phyloP scores from a whole-genome alignment of 495 filamentous ascomycete species.

The Aspergillus haitiensis region DNA sequence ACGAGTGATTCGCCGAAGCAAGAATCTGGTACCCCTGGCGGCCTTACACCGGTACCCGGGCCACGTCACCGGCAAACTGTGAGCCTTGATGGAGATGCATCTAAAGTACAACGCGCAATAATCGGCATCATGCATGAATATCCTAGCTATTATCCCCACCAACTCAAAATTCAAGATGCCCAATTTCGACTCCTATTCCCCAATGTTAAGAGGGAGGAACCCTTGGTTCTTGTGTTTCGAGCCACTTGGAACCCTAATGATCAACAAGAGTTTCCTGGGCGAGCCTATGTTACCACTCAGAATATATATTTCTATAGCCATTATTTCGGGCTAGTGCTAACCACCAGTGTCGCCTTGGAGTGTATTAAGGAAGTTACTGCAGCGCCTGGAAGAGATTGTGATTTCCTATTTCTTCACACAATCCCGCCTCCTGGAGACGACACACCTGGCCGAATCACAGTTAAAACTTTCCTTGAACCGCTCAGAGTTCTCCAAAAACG shows the following conservation, averaged over 20 bases:
- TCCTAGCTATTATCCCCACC: constrained; percentile 78
- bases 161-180: constrained; percentile 82
- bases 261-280: constrained; percentile 78
- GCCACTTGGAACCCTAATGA: constrained; percentile 75
- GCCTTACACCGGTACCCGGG: constrained; percentile 21
- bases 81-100: constrained; percentile 66
- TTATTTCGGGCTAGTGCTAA: constrained; percentile 86
- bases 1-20: constrained; percentile 34
- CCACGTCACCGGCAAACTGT: constrained; percentile 73
- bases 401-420: constrained; percentile 88
- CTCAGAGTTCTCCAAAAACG: constrained; percentile 77
- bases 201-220: constrained; percentile 67
- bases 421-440: constrained; percentile 60
- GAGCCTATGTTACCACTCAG: constrained; percentile 81
- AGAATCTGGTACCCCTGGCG: constrained; percentile 23
- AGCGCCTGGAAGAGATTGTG: constrained; percentile 84
- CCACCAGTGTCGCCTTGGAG: constrained; percentile 69
- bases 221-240: constrained; percentile 75
- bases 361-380: constrained; percentile 84
- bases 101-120: constrained; percentile 44
- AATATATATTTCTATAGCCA: constrained; percentile 96
- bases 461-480: constrained; percentile 92
- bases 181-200: constrained; percentile 94
- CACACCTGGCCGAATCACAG: constrained; percentile 68
- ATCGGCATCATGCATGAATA: constrained; percentile 56